These are phyloP conservation scores for Ulvella scutata DNA, from an alignment of 139 green algal genomes.

Conservation along the genomic window DNA sequence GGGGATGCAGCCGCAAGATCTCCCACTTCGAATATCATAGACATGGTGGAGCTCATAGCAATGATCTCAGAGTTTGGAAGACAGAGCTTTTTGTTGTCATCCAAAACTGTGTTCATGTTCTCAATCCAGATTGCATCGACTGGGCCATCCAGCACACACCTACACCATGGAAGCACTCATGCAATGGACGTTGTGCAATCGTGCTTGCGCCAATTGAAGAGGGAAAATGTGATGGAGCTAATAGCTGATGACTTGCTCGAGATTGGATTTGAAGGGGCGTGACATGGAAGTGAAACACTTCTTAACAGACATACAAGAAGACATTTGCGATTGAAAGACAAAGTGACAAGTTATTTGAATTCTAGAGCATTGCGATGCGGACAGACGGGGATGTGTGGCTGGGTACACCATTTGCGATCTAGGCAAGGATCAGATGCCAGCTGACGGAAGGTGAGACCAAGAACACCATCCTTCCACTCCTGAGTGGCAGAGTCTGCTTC, in stretches of 20 bases:
- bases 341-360: no score
- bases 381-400: neutral
- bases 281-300: no score
- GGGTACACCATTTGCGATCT: conserved; percentile 39
- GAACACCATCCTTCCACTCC: conserved; percentile 66
- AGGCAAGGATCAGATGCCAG: conserved; percentile 19
- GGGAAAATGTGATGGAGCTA: no score
- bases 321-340: no score
- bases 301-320: no score
- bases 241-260: no score
- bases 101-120: conserved; percentile 81
- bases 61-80: conserved; percentile 72
- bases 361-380: no score
- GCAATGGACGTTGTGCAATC: no score
- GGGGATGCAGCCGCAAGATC: conserved; percentile 58
- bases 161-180: no score
- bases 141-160: conserved; percentile 48
- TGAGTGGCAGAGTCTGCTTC: conserved; percentile 42
- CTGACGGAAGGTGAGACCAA: conserved; percentile 45
- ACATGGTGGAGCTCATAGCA: conserved; percentile 61
- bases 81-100: conserved; percentile 80
- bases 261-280: no score
- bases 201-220: no score
- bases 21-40: conserved; percentile 75
- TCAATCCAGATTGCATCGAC: conserved; percentile 76